A percentile compares a stretch with the other conserved stretches of the same genome.
These are phyloP conservation scores for Populus ilicifolia DNA, from an alignment of 345 rosid genomes.

Conservation along the genomic window DNA sequence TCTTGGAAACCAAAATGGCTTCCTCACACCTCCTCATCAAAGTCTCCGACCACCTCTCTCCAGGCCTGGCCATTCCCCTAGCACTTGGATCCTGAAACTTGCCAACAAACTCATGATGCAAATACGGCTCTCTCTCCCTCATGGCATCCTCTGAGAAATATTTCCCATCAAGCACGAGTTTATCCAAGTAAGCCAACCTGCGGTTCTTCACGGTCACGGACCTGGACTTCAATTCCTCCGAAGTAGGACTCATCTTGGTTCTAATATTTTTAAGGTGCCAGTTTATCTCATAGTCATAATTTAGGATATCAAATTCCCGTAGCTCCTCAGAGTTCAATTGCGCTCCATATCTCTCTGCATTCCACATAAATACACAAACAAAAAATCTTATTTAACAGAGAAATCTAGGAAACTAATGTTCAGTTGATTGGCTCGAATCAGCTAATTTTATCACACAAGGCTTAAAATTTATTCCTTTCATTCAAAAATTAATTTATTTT, in stretches of 20 bases:
- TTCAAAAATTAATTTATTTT: too few relatives aligned
- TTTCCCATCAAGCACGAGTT: conserved; percentile 57
- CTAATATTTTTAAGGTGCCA: conserved; percentile 78
- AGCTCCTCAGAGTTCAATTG: conserved; percentile 61
- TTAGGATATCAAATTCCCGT: conserved; percentile 55
- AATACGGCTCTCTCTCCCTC: conserved; percentile 94
- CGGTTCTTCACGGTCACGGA: conserved; percentile 74
- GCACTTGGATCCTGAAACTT: conserved; percentile 79
- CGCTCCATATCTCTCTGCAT: conserved; percentile 71
- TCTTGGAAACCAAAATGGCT: conserved; percentile 64
- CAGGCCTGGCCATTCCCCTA: conserved; percentile 86
- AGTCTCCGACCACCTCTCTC: conserved; percentile 94
- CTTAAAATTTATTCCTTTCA: too few relatives aligned
- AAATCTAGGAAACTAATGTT: not conserved
- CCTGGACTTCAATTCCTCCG: conserved; percentile 58
- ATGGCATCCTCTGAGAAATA: conserved; percentile 93
- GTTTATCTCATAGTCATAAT: conserved; percentile 65
- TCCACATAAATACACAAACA: conserved; percentile 1
- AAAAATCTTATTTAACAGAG: not conserved
- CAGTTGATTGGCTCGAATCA: not conserved
- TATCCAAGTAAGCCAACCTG: conserved; percentile 68
- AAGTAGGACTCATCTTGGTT: conserved; percentile 60
- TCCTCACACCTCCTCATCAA: conserved; percentile 85
- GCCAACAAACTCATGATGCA: conserved; percentile 94
- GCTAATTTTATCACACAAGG: not conserved